Evolutionary conservation across 2,329 filamentous ascomycete genomes (phyloP), one percentile per base, ranked within the genome.

Genomic region (Pseudopyricularia cyperi): DNA sequence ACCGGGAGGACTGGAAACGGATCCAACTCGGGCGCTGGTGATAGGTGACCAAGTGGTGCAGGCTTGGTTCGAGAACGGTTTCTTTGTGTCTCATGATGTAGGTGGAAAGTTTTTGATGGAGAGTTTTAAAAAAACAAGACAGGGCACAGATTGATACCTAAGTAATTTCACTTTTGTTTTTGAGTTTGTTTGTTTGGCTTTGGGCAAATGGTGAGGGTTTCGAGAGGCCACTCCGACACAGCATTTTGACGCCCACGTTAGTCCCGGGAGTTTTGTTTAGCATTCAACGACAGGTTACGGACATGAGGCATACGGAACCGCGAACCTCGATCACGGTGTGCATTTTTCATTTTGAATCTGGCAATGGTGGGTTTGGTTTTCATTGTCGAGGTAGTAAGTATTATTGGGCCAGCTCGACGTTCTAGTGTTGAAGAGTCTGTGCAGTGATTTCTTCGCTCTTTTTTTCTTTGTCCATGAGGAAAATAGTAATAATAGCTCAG

Each of bases 1-100:
- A 87, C 85, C 1, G 85, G 85, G 1, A 44, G 39, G 37, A 19
- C 37, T 22, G 37, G 37, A 17, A 17, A 24, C 6, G 22, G 19
- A 6, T 44, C 39, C 22, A 44, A 44, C 12, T 8, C 17, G 39
- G 39, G 15, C 22, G 24, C 22, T 44, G 39, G 19, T 5, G 39
- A 44, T 12, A 44, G 24, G 12, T 44, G 24, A 28, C 2, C 19
- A 24, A 24, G 34, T 44, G 22, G 52, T 46, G 14, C 32, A 52
- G 15, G 15, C 28, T 30, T n/a, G 19, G 19, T 24, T 14, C 34
- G 33, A 48, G 15, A 37, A 24, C 15, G 17, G 14, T 6, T 39
- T 26, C 32, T 5, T 26, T 50, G 15, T 7, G 34, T 33, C 17
- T 52, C 19, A 44, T 26, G 6, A 4, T 12, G 7, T 44, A 11